Evolutionary conservation across 352 stramenopile genomes (phyloP).

Genomic region (Pythium sukuiense): DNA sequence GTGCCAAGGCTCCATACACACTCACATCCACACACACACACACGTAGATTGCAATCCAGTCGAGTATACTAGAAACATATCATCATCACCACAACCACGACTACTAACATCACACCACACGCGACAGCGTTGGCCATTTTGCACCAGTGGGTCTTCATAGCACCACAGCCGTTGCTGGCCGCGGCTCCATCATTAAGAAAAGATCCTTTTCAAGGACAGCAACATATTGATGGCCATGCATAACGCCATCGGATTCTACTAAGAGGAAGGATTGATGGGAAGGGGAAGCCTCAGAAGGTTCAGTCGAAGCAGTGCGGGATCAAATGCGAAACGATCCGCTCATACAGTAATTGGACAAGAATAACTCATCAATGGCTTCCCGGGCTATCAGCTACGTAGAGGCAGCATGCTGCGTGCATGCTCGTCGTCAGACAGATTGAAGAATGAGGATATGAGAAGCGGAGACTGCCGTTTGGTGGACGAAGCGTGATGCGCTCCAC

Average conservation of each 20-base stretch:
- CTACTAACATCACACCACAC: conserved; percentile 19
- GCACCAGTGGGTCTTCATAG: no score
- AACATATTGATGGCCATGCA: no score
- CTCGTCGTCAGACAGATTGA: no score
- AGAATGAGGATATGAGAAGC: neutral
- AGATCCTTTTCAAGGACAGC: no score
- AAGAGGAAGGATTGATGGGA: neutral
- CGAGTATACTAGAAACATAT: conserved; percentile 17
- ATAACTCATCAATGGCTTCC: conserved; percentile 26
- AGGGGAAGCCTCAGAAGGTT: conserved; percentile 26
- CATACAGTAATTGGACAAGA: conserved; percentile 33
- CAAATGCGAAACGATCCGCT: conserved; percentile 22
- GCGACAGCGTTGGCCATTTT: conserved; percentile 1
- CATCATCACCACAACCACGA: neutral
- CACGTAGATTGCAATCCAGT: neutral
- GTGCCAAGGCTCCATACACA: neutral
- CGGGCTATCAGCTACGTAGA: neutral
- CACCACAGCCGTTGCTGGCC: no score
- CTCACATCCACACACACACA: neutral
- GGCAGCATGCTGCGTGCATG: neutral
- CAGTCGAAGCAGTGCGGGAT: conserved; percentile 21
- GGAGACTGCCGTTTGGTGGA: neutral
- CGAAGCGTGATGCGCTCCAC: neutral
- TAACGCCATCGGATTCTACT: no score
- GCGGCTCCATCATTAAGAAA: no score